Percentiles rank a stretch among this genome's conserved stretches.
Conservation (phyloP, 148 eudicot genomes). For the Linanthus parryae region DNA sequence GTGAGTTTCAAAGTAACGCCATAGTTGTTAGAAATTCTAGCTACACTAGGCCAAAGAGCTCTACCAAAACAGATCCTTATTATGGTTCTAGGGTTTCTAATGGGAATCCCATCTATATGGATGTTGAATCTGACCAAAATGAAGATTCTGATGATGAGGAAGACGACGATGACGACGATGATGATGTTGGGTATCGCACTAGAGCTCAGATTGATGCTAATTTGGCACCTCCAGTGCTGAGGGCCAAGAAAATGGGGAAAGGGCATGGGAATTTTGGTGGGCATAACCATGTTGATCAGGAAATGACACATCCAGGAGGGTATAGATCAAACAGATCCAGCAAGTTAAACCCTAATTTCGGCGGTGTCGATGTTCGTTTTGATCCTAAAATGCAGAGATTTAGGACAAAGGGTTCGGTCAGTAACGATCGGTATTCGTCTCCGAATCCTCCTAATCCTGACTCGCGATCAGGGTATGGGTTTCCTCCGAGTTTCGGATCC, state of each 20-base stretch:
- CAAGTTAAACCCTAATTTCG: slow-evolving; percentile 1
- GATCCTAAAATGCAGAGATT: background rate
- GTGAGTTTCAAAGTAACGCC: background rate
- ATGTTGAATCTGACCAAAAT: background rate
- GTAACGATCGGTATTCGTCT: background rate
- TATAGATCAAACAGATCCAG: background rate
- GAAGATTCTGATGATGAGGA: slow-evolving; percentile 3
- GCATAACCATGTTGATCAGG: background rate
- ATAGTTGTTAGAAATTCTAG: background rate
- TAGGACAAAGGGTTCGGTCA: slow-evolving; percentile 1
- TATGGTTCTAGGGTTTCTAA: background rate
- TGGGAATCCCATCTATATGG: background rate
- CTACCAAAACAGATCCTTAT: no score
- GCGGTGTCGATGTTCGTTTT: background rate
- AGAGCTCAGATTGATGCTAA: slow-evolving; percentile 2
- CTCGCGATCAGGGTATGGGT: no score
- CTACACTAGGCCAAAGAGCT: background rate
- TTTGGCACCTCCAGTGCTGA: background rate
- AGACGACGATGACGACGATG: background rate
- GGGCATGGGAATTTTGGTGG: background rate
- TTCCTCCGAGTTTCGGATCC: background rate
- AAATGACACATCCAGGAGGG: slow-evolving; percentile 1
- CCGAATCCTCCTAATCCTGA: background rate
- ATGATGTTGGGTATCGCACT: slow-evolving; percentile 1
- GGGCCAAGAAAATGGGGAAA: slow-evolving; percentile 3